phyloP scores from a whole-genome alignment of 2,329 filamentous ascomycete genomes.

The Mycogone perniciosa region DNA sequence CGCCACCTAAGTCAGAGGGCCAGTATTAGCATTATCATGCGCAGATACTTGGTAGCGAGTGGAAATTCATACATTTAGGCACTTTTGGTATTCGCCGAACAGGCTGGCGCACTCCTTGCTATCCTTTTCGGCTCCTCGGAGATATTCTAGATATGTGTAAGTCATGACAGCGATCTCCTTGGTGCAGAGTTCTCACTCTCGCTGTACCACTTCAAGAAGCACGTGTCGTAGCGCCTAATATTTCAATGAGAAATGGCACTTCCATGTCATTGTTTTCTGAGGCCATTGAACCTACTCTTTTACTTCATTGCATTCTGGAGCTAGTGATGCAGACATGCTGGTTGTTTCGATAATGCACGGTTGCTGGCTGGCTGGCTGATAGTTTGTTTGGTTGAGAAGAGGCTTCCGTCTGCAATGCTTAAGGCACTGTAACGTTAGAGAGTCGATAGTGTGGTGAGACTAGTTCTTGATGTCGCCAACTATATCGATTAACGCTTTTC shows the following conservation, averaged over 20 bases:
- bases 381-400: too few relatives aligned
- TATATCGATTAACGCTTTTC: too few relatives aligned
- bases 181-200: conserved; percentile 62
- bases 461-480: too few relatives aligned
- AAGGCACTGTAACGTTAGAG: too few relatives aligned
- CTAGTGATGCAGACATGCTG: conserved; percentile 86
- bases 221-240: conserved; percentile 82
- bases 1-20: conserved; percentile 53
- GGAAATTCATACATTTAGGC: conserved; percentile 58
- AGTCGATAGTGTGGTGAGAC: too few relatives aligned
- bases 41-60: conserved; percentile 22
- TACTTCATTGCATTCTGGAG: conserved; percentile 88
- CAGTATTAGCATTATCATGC: background rate
- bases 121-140: conserved; percentile 73
- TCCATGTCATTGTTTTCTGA: background rate
- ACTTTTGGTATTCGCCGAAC: conserved; percentile 84
- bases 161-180: conserved; percentile 11
- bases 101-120: conserved; percentile 79
- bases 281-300: conserved; percentile 65
- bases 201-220: conserved; percentile 98
- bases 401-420: too few relatives aligned
- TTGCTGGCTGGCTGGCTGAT: too few relatives aligned
- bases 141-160: conserved; percentile 59
- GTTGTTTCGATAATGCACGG: background rate
- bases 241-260: background rate